A percentile compares a stretch with the other conserved stretches of the same genome.
phyloP scores from a whole-genome alignment of 73 alveolate species.

The Paramecium octaurelia region DNA sequence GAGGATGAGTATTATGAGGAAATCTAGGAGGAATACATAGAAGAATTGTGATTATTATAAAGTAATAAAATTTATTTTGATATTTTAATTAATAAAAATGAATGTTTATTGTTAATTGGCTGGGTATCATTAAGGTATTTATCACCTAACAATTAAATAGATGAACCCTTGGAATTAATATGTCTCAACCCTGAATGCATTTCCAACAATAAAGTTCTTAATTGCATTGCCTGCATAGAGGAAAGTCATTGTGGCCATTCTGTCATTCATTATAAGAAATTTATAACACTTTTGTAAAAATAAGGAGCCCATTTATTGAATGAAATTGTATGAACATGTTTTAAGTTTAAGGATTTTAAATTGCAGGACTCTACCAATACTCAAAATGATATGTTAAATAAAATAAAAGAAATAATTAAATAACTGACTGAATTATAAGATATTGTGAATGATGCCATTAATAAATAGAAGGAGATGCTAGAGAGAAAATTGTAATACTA shows the following conservation, averaged over 20 bases:
- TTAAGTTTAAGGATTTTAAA: neutral
- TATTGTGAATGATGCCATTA: neutral
- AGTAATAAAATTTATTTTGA: neutral
- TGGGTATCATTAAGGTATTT: neutral
- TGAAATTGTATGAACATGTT: neutral
- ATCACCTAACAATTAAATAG: neutral
- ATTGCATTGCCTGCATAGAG: neutral
- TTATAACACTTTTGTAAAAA: neutral
- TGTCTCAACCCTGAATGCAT: neutral
- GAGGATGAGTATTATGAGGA: neutral
- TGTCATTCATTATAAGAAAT: neutral
- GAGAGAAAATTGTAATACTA: neutral
- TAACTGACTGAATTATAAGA: neutral
- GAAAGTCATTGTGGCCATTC: neutral
- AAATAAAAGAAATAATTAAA: neutral
- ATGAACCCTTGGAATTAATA: neutral
- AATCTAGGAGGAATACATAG: neutral
- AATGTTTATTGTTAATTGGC: neutral
- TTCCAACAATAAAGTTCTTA: neutral
- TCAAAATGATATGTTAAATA: neutral
- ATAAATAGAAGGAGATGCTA: neutral
- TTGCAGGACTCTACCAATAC: neutral
- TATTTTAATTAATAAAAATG: neutral
- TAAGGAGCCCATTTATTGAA: neutral
- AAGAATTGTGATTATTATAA: neutral